Evolutionary conservation across 805 yeast species (phyloP).

Genomic region (Citeromyces nyonsensis): DNA sequence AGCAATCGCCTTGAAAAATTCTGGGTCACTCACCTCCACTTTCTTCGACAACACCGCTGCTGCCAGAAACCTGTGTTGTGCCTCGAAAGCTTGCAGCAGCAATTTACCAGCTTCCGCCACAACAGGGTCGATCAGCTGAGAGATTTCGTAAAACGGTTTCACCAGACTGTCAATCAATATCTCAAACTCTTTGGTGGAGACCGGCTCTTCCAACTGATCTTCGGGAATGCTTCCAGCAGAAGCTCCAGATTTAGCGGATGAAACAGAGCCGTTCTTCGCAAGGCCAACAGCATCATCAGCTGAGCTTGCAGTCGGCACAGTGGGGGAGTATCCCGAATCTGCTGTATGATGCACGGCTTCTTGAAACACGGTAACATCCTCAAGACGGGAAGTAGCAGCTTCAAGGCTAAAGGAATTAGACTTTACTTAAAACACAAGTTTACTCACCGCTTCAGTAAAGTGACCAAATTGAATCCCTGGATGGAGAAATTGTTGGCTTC

Average conservation of each 20-base stretch:
- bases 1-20: slow-evolving; percentile 35
- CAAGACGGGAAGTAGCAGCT: slow-evolving; percentile 86
- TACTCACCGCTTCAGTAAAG: slow-evolving; percentile 50
- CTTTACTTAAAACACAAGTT: not conserved
- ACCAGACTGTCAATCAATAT: slow-evolving; percentile 33
- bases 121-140: slow-evolving; percentile 37
- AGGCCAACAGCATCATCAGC: slow-evolving; percentile 6
- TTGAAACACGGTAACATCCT: slow-evolving; percentile 73
- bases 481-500: not conserved
- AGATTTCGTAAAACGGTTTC: slow-evolving; percentile 40
- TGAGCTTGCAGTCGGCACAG: slow-evolving; percentile 5
- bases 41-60: slow-evolving; percentile 47
- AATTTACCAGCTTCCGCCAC: slow-evolving; percentile 39
- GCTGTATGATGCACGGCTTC: slow-evolving; percentile 28
- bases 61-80: slow-evolving; percentile 41
- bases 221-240: slow-evolving; percentile 6
- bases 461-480: slow-evolving; percentile 79
- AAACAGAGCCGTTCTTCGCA: slow-evolving; percentile 8
- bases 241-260: slow-evolving; percentile 6
- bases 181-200: slow-evolving; percentile 36
- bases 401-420: slow-evolving; percentile 37
- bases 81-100: slow-evolving; percentile 37
- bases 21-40: slow-evolving; percentile 42
- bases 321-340: slow-evolving; percentile 1
- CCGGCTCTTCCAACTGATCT: slow-evolving; percentile 13